phyloP scores from a whole-genome alignment of 2,329 filamentous ascomycete species.

The Ceratocystis cacaofunesta region DNA sequence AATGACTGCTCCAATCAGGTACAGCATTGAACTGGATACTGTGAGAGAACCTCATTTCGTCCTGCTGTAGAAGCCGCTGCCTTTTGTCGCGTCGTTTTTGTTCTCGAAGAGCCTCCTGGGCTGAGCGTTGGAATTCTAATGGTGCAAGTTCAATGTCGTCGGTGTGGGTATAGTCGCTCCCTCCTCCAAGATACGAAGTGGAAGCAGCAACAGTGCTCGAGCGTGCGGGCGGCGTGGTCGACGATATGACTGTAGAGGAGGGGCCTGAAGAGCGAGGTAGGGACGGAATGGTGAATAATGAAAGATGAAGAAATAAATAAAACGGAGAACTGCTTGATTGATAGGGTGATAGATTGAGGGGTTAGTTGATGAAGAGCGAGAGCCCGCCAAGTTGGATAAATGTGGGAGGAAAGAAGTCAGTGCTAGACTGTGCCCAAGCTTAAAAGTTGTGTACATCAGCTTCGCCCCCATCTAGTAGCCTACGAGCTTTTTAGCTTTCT shows the following conservation, averaged over 20 bases:
- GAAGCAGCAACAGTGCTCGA: constrained; percentile 5
- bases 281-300: constrained; percentile 26
- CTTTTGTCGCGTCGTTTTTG: constrained; percentile 47
- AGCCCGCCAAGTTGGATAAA: not conserved
- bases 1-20: constrained; percentile 97
- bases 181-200: constrained; percentile 14
- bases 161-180: constrained; percentile 11
- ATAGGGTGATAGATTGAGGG: not conserved
- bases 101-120: constrained; percentile 24
- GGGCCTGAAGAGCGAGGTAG: constrained; percentile 23
- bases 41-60: constrained; percentile 99
- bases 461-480: not conserved
- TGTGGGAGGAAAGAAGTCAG: not conserved
- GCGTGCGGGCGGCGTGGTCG: constrained; percentile 6
- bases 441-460: not conserved
- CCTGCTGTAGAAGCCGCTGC: constrained; percentile 52
- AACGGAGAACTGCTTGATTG: not conserved
- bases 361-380: no score
- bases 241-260: constrained; percentile 24
- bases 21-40: constrained; percentile 99
- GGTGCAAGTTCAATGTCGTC: constrained; percentile 30
- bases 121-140: constrained; percentile 14
- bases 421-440: not conserved
- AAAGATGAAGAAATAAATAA: not conserved
- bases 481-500: not conserved